Evolutionary conservation across 306 rosid genomes (phyloP), one percentile per base, ranked within the genome.

Genomic region (Dalbergia cultrata): DNA sequence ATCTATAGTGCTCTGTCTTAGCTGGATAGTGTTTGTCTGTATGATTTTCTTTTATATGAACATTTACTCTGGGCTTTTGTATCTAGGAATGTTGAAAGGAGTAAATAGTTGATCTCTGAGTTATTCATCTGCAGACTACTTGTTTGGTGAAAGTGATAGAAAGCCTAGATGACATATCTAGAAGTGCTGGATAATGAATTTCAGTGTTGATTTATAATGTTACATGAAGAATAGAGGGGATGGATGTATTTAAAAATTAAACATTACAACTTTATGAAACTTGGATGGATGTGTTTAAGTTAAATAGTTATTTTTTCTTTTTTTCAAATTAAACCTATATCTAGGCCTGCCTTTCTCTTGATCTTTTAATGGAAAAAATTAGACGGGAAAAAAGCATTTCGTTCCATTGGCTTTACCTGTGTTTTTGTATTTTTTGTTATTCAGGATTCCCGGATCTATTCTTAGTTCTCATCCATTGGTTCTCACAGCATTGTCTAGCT

Each of bases 401-500:
- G 47, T 80, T 77, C 65, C n/a, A 3, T 74, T 74, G 47, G 16
- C 39, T 6, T 54, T 31, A 26, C 41, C 22, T 74, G 3, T 21
- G 65, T 61, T 19, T 37, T 19, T 50, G 0, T 10, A 47, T 10
- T 88, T 64, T 67, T 77, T 74, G 43, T 70, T 81, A 88, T 86
- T 82, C 94, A 96, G 99, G 91, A 86, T 96, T 76, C 94, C 97
- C 13, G 99, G 97, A 75, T 87, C 92, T 77, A 83, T 88, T 87
- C 98, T 96, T 76, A 91, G 95, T 81, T 83, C 97, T 71, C 97
- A 96, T 72, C 99, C 98, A 7, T 86, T 96, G 86, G 98, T 93
- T 85, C 97, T 89, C 74, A 89, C 97, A 16, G 97, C 99, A 77
- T 84, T 96, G 75, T 90, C 98, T 67, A 96, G 93, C 88, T 92